Evolutionary conservation across 352 stramenopile genomes (phyloP).

Genomic region (Phytophthora pluvialis): DNA sequence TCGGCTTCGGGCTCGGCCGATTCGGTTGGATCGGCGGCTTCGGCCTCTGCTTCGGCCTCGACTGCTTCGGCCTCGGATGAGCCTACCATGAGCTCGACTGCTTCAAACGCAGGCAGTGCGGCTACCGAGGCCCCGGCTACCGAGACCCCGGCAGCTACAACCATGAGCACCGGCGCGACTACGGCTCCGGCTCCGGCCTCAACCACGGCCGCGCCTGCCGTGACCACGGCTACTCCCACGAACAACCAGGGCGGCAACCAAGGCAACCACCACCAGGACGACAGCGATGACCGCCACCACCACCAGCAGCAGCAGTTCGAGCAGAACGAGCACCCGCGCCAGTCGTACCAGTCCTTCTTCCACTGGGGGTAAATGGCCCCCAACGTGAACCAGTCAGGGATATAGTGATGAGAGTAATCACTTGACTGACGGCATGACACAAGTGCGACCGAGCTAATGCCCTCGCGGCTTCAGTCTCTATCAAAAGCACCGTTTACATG

Average conservation of each 20-base stretch:
- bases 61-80: neutral
- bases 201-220: neutral
- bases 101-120: neutral
- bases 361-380: constrained; percentile 21
- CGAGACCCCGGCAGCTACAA: neutral
- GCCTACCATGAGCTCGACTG: constrained; percentile 2
- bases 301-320: constrained; percentile 15
- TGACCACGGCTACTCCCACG: constrained; percentile 15
- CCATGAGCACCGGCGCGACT: neutral
- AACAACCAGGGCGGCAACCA: constrained; percentile 10
- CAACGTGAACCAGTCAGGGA: neutral
- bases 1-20: constrained; percentile 23
- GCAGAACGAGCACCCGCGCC: constrained; percentile 8
- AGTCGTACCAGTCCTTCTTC: constrained; percentile 19
- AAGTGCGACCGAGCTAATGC: constrained; percentile 13
- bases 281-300: constrained; percentile 3
- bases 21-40: constrained; percentile 10
- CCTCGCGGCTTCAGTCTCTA: constrained; percentile 14
- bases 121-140: constrained; percentile 1
- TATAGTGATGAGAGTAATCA: constrained; percentile 13
- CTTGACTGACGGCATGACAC: constrained; percentile 17
- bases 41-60: neutral
- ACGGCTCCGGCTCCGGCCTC: neutral
- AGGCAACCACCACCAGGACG: neutral
- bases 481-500: constrained; percentile 21